Base-by-base conservation (phyloP, 371 early-diverging fungal species). In the Saksenaea oblongispora region DNA sequence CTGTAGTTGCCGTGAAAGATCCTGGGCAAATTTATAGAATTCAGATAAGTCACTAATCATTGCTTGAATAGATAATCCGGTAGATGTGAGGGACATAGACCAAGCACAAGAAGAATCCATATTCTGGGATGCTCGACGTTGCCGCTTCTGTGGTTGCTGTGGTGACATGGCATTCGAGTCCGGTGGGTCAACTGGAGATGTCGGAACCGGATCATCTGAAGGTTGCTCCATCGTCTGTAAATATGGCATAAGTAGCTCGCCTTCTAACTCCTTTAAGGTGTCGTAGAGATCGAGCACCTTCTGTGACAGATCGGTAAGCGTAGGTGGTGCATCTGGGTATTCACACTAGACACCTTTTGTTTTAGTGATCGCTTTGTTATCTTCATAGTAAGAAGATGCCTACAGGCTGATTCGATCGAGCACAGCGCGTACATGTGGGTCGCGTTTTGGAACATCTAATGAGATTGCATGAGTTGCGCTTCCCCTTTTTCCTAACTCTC, bases 271-370 rank as follows among this genome's bases (percentile, higher is more conserved):
- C 51, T 73, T 63, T 3, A 81, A 47, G 1, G 78, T 71, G 41
- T 76, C 81, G 44, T 81, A 81, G 4, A 81, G 61, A 5, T 65
- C 62, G n/a, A 81, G 58, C 3, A 81, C 81, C 65, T 74, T 78
- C 59, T 78, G 74, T 10, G 81, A 81, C 18, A 81, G 58, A 59
- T 81, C 76, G 9, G 78, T 72, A 3, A 81, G 61, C 57, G 76
- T 81, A 8, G 78, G 81, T 42, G 81, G 81, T 24, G 81, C 81
- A 65, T 81, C 81, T 36, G 81, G 81, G 51, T 81, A 81, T 66
- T 78, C 81, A 65, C 81, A 81, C 81, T 81, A 67, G 14, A 28
- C 15, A 17, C 18, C 41, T 61, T 41, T 35, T 18, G 22, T 57
- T 24, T 59, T 41, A 18, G 34, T 27, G 15, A 14, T 17, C 54